Percentiles rank a stretch among this genome's conserved stretches.
phyloP scores from a whole-genome alignment of 106 monocot genomes.

The Phalaenopsis aphrodite region DNA sequence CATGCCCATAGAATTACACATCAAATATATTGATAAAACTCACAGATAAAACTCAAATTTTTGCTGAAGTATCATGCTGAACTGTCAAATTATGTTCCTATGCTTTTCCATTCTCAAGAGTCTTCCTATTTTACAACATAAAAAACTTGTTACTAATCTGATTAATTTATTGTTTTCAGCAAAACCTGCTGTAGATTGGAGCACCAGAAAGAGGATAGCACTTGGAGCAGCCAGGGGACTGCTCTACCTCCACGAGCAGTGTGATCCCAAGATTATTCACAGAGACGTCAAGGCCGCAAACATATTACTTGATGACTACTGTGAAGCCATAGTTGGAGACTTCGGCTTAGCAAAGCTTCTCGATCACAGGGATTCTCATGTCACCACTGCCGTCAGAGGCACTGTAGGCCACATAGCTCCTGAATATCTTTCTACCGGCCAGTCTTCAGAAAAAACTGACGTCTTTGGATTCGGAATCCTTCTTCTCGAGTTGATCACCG shows the following conservation, averaged over 20 bases:
- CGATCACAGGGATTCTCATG: conserved; percentile 23
- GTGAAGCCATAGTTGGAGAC: conserved; percentile 25
- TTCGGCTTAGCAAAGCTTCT: conserved; percentile 28
- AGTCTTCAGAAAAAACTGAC: conserved; percentile 28
- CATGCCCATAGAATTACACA: too few relatives aligned
- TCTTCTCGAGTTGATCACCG: conserved; percentile 18
- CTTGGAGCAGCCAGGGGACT: conserved; percentile 25
- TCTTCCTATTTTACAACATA: background rate
- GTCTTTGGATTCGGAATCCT: conserved; percentile 29
- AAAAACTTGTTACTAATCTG: background rate
- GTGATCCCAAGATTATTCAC: conserved; percentile 30
- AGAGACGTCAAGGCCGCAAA: conserved; percentile 27
- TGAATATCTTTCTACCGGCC: conserved; percentile 24
- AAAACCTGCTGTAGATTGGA: conserved; percentile 19
- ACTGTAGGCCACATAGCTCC: conserved; percentile 28
- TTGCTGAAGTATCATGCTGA: background rate
- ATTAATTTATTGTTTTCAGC: background rate
- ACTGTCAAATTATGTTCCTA: background rate
- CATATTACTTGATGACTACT: conserved; percentile 25
- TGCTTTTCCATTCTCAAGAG: too few relatives aligned
- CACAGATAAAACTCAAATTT: background rate
- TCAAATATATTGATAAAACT: too few relatives aligned
- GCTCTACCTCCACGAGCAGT: conserved; percentile 24
- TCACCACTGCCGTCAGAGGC: conserved; percentile 24
- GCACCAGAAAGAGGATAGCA: conserved; percentile 22